Percentiles rank a stretch among this genome's conserved stretches.
Evolutionary conservation across 306 rosid genomes (phyloP).

Genomic region (Lathyrus sativus): DNA sequence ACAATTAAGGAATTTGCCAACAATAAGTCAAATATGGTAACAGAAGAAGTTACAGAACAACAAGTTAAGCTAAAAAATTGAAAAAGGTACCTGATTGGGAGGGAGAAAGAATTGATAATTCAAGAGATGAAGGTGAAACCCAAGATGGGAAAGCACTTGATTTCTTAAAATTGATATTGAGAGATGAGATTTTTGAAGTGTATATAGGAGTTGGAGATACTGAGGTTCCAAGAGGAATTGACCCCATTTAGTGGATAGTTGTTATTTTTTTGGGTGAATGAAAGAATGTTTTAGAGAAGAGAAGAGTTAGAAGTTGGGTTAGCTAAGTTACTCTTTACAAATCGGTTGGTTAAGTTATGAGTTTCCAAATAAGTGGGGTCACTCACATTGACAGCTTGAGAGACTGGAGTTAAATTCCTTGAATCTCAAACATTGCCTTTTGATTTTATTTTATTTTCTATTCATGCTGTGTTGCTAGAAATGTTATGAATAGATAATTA

Average conservation of each 20-base stretch:
- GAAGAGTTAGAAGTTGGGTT: neutral
- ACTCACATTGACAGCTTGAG: neutral
- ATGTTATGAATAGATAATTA: too few relatives aligned
- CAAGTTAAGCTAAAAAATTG: neutral
- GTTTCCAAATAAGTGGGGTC: slow-evolving; percentile 39
- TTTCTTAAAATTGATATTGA: slow-evolving; percentile 45
- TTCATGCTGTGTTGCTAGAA: too few relatives aligned
- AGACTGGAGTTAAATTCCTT: slow-evolving; percentile 13
- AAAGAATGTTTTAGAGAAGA: neutral
- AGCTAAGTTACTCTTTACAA: too few relatives aligned
- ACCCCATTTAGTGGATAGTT: slow-evolving; percentile 67
- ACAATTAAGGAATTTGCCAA: slow-evolving; percentile 24
- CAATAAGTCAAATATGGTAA: neutral
- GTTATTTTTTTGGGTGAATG: slow-evolving; percentile 13
- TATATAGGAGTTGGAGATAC: slow-evolving; percentile 53
- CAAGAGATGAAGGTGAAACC: slow-evolving; percentile 49
- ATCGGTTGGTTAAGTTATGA: neutral
- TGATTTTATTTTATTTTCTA: neutral
- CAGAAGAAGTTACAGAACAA: slow-evolving; percentile 2
- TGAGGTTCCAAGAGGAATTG: slow-evolving; percentile 72
- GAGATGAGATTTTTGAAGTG: slow-evolving; percentile 48
- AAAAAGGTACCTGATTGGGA: slow-evolving; percentile 63
- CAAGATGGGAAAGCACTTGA: slow-evolving; percentile 45
- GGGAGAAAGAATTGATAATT: slow-evolving; percentile 47
- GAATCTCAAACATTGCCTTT: slow-evolving; percentile 27